Percentiles rank a stretch among this genome's conserved stretches.
Conservation (phyloP, 768 basidiomycete genomes). For the Podaxis rugospora region DNA sequence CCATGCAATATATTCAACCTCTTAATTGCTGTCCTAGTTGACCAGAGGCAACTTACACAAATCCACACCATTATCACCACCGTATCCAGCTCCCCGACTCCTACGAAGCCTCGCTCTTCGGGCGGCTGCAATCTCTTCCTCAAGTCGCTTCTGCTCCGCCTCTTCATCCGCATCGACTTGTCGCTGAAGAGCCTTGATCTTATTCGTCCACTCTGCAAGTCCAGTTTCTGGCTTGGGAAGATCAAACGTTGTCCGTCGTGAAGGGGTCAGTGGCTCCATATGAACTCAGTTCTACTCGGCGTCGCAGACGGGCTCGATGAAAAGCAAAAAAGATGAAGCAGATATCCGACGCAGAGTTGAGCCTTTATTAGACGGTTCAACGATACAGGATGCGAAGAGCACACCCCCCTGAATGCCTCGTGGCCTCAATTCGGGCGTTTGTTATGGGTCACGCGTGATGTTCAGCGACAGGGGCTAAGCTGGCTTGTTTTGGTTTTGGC, state of each 20-base stretch:
- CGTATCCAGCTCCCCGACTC: conserved; percentile 37
- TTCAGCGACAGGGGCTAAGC: background rate
- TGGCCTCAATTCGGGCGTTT: background rate
- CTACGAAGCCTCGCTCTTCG: conserved; percentile 45
- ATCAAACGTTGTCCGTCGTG: conserved; percentile 28
- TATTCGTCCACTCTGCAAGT: conserved; percentile 78
- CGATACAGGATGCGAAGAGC: background rate
- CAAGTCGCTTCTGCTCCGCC: conserved; percentile 65
- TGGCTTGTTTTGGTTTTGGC: background rate
- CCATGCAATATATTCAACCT: background rate
- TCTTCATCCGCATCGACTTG: conserved; percentile 82
- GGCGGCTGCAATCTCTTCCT: conserved; percentile 58
- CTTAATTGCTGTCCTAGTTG: background rate
- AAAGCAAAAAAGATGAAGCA: background rate
- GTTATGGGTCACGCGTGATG: background rate
- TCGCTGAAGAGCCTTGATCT: conserved; percentile 74
- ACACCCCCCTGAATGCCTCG: background rate
- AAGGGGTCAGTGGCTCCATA: conserved; percentile 11
- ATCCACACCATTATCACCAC: conserved; percentile 32
- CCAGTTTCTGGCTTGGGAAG: conserved; percentile 55
- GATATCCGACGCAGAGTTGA: background rate
- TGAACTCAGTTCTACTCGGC: background rate
- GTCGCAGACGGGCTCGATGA: background rate
- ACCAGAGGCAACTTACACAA: conserved; percentile 36
- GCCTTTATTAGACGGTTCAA: background rate